Percentiles rank a stretch among this genome's conserved stretches.
phyloP scores from a whole-genome alignment of 2,329 filamentous ascomycete species.

The Colletotrichum shisoi region DNA sequence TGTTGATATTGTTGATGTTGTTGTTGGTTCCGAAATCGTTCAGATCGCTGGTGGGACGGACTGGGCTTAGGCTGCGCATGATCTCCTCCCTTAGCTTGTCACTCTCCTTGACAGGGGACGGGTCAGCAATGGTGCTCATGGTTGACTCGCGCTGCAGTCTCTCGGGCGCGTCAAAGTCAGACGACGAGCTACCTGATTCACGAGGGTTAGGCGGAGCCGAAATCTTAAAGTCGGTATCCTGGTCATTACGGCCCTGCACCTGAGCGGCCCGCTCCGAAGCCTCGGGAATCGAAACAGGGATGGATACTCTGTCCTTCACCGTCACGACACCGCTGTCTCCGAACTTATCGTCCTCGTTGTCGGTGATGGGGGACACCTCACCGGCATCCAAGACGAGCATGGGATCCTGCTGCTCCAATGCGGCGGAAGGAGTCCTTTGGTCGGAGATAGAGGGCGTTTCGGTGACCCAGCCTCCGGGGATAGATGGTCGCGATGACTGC shows the following conservation, averaged over 20 bases:
- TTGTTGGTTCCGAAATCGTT: slow-evolving; percentile 22
- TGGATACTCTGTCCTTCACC: slow-evolving; percentile 21
- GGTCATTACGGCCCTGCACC: not conserved
- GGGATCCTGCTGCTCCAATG: slow-evolving; percentile 8
- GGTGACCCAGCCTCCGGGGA: slow-evolving; percentile 48
- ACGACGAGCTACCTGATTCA: slow-evolving; percentile 40
- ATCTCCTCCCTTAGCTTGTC: slow-evolving; percentile 78
- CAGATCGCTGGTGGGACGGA: slow-evolving; percentile 44
- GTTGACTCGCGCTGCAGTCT: slow-evolving; percentile 54
- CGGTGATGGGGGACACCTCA: slow-evolving; percentile 41
- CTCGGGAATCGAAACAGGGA: slow-evolving; percentile 18
- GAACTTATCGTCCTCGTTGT: slow-evolving; percentile 34
- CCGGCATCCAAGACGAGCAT: slow-evolving; percentile 18
- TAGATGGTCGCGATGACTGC: slow-evolving; percentile 40
- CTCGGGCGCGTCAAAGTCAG: slow-evolving; percentile 49
- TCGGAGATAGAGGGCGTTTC: slow-evolving; percentile 39
- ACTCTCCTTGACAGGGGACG: slow-evolving; percentile 70
- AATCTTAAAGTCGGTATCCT: slow-evolving; percentile 16
- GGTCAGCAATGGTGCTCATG: slow-evolving; percentile 58
- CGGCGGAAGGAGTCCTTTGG: slow-evolving; percentile 14
- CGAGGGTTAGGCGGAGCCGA: slow-evolving; percentile 41
- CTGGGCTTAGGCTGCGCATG: slow-evolving; percentile 70
- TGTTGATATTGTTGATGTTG: slow-evolving; percentile 26
- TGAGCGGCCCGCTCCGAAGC: slow-evolving; percentile 9
- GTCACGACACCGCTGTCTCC: slow-evolving; percentile 4